phyloP scores from a whole-genome alignment of 1,139 yeast species.

The Magnusiomyces suaveolens region DNA sequence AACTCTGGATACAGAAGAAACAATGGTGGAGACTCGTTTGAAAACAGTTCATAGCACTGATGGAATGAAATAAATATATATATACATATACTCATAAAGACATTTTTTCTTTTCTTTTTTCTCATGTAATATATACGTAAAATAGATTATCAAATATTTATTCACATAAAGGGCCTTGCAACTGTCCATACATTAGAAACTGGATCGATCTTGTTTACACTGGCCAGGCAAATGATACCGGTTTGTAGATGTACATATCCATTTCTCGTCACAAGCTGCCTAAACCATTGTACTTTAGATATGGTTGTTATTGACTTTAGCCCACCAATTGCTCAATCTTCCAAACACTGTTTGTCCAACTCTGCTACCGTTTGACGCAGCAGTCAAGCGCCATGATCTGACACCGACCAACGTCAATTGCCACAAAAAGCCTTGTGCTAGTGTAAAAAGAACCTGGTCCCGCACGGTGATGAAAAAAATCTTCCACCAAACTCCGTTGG shows the following conservation, averaged over 20 bases:
- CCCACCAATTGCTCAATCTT: slow-evolving; percentile 15
- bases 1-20: slow-evolving; percentile 2
- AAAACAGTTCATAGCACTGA: background rate
- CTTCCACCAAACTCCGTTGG: slow-evolving; percentile 26
- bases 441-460: slow-evolving; percentile 33
- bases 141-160: too few relatives aligned
- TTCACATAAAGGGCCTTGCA: too few relatives aligned
- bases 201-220: background rate
- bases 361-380: slow-evolving; percentile 18
- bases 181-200: too few relatives aligned
- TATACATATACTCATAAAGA: too few relatives aligned
- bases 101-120: too few relatives aligned
- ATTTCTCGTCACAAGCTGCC: too few relatives aligned
- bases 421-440: slow-evolving; percentile 46
- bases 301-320: slow-evolving; percentile 13
- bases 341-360: slow-evolving; percentile 27
- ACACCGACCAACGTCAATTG: slow-evolving; percentile 35
- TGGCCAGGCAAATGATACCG: too few relatives aligned
- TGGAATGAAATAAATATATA: background rate
- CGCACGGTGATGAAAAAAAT: slow-evolving; percentile 27
- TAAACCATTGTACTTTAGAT: slow-evolving; percentile 1
- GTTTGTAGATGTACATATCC: too few relatives aligned
- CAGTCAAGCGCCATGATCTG: slow-evolving; percentile 34
- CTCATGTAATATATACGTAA: too few relatives aligned
- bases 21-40: background rate